Conservation (phyloP, 1,284 basidiomycete genomes). For the Exobasidium rhododendri region DNA sequence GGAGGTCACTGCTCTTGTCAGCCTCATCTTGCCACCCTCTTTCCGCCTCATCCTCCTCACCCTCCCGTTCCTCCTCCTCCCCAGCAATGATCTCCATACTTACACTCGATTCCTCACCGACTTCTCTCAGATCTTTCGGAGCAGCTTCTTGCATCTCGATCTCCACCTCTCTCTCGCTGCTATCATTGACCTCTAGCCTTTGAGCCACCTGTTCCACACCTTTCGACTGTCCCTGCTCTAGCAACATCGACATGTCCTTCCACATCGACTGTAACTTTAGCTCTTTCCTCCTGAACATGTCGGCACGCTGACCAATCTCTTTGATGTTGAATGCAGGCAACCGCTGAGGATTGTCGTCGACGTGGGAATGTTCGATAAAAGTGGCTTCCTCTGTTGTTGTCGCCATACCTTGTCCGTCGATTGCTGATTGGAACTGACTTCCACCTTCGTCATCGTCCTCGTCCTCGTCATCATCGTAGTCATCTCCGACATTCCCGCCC, state of each 20-base stretch:
- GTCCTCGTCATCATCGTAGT: background rate
- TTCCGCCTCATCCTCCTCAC: background rate
- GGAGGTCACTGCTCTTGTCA: background rate
- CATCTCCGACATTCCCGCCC: background rate
- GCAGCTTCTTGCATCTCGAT: background rate
- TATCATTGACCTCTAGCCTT: background rate
- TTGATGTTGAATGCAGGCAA: no score
- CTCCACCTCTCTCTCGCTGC: background rate
- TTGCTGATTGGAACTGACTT: background rate
- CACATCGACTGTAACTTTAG: slow-evolving; percentile 50
- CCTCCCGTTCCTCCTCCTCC: background rate
- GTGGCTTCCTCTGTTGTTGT: slow-evolving; percentile 25
- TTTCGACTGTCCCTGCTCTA: background rate
- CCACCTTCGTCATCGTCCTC: background rate
- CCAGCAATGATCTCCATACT: background rate
- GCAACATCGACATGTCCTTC: slow-evolving; percentile 31
- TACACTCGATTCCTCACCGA: background rate
- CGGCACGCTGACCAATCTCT: slow-evolving; percentile 17
- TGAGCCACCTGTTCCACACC: background rate
- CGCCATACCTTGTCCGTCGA: slow-evolving; percentile 2
- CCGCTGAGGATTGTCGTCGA: slow-evolving; percentile 43
- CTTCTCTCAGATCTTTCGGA: background rate
- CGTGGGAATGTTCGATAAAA: slow-evolving; percentile 47
- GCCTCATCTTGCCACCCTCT: background rate
- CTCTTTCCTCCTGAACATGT: slow-evolving; percentile 43